Percentiles rank a stretch among this genome's conserved stretches.
These are phyloP conservation scores for Umbilicus rupestris DNA, from an alignment of 164 flowering plant genomes.

Conservation along the genomic window DNA sequence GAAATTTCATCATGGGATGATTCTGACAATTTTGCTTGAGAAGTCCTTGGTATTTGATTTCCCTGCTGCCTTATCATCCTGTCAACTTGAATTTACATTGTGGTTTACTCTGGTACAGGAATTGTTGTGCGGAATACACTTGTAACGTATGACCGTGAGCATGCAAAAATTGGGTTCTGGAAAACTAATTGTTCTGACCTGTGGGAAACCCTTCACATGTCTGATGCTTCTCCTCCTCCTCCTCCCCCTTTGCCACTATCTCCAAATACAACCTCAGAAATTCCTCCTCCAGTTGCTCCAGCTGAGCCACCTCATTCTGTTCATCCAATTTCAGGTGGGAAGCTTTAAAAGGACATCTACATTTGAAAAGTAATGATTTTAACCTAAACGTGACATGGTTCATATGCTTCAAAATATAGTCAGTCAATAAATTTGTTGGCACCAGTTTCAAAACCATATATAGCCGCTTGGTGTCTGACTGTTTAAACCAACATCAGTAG, in stretches of 20 bases:
- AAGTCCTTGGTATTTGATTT: background rate
- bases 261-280: slow-evolving; percentile 23
- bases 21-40: background rate
- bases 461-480: too few species aligned
- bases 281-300: slow-evolving; percentile 41
- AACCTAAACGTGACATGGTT: too few species aligned
- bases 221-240: slow-evolving; percentile 34
- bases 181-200: slow-evolving; percentile 93
- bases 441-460: too few species aligned
- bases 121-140: slow-evolving; percentile 92
- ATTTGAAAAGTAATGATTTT: too few species aligned
- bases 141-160: slow-evolving; percentile 84
- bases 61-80: background rate
- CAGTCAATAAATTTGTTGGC: too few species aligned
- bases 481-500: too few species aligned
- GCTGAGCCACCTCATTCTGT: slow-evolving; percentile 17
- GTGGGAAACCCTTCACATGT: slow-evolving; percentile 57
- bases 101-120: slow-evolving; percentile 30
- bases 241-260: slow-evolving; percentile 19
- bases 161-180: slow-evolving; percentile 80
- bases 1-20: background rate
- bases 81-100: background rate
- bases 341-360: background rate
- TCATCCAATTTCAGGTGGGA: slow-evolving; percentile 27
- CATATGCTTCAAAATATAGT: too few species aligned